Percentiles rank a stretch among this genome's conserved stretches.
phyloP scores from a whole-genome alignment of 2,329 filamentous ascomycete species.

The Magnaporthiopsis rhizophila region DNA sequence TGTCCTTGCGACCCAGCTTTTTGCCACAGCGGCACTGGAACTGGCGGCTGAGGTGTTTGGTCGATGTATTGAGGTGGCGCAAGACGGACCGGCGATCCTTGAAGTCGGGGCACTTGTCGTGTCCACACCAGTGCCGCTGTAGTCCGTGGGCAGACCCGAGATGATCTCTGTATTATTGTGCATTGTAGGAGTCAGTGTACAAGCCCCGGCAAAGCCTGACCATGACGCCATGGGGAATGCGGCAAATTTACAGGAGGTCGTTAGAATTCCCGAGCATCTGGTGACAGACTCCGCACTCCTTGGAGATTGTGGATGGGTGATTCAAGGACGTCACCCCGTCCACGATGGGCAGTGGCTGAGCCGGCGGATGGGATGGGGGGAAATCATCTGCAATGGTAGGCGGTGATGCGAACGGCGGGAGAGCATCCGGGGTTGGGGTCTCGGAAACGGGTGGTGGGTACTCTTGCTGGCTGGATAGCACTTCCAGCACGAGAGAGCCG shows the following conservation, averaged over 20 bases:
- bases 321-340: not conserved
- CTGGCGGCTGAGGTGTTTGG: not conserved
- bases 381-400: no score
- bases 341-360: not conserved
- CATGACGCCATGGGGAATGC: not conserved
- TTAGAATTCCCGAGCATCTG: not conserved
- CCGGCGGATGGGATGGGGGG: no score
- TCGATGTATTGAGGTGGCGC: not conserved
- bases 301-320: not conserved
- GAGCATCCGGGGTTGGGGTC: no score
- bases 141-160: not conserved
- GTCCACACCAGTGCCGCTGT: not conserved
- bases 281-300: not conserved
- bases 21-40: conserved; percentile 1
- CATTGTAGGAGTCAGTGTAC: no score
- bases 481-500: not conserved
- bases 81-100: conserved; percentile 1
- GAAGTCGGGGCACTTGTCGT: not conserved
- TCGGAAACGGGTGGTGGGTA: not conserved
- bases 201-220: not conserved
- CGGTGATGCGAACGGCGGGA: not conserved
- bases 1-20: not conserved
- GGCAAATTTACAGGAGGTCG: not conserved
- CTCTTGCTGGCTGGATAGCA: not conserved
- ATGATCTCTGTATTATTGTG: not conserved